Evolutionary conservation across 495 filamentous ascomycete genomes (phyloP).

Genomic region (Tetracladium marchalianum): DNA sequence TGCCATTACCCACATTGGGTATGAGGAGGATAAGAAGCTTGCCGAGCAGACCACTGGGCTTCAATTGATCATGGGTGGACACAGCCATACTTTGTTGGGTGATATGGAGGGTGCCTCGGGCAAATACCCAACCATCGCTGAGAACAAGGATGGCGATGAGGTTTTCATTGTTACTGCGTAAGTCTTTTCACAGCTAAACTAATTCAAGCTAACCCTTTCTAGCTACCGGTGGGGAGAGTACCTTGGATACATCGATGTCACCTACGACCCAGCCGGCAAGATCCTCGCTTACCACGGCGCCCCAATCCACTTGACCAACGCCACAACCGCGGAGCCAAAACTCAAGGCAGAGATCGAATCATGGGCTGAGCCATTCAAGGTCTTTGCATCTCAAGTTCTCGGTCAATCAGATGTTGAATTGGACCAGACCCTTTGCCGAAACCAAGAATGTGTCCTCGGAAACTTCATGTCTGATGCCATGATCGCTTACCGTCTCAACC

Average conservation of each 20-base stretch:
- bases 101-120: slow-evolving; percentile 37
- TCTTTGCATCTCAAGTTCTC: slow-evolving; percentile 34
- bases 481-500: slow-evolving; percentile 37
- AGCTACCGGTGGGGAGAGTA: slow-evolving; percentile 42
- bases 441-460: slow-evolving; percentile 31
- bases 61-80: slow-evolving; percentile 48
- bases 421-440: slow-evolving; percentile 40
- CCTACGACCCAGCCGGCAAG: slow-evolving; percentile 39
- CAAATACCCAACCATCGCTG: slow-evolving; percentile 44
- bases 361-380: slow-evolving; percentile 44
- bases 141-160: slow-evolving; percentile 46
- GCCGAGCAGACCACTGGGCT: slow-evolving; percentile 39
- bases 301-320: slow-evolving; percentile 45
- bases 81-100: slow-evolving; percentile 49
- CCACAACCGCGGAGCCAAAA: slow-evolving; percentile 36
- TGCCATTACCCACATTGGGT: slow-evolving; percentile 50
- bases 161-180: slow-evolving; percentile 51
- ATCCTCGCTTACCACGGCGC: slow-evolving; percentile 44
- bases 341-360: slow-evolving; percentile 40
- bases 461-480: slow-evolving; percentile 31
- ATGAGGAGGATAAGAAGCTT: slow-evolving; percentile 43
- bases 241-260: slow-evolving; percentile 47
- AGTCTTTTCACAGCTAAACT: background rate
- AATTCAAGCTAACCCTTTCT: background rate
- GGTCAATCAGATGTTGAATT: slow-evolving; percentile 36